These are phyloP conservation scores for Solanum lycopersicoides DNA, from an alignment of 257 asterid species.

Conservation along the genomic window DNA sequence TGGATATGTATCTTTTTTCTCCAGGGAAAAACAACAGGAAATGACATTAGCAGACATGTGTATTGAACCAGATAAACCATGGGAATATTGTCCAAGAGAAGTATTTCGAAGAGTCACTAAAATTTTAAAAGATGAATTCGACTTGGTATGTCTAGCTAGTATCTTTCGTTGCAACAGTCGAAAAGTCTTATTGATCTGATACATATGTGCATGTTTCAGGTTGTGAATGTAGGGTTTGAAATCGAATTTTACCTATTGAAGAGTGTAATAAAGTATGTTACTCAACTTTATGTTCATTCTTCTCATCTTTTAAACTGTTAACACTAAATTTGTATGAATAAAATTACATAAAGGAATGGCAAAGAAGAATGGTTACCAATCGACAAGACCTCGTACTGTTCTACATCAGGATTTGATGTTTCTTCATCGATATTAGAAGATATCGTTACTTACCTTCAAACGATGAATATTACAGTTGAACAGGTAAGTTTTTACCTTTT, in stretches of 20 bases:
- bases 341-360: slow-evolving; percentile 46
- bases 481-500: slow-evolving; percentile 35
- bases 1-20: slow-evolving; percentile 1
- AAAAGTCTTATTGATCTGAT: neutral
- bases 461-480: slow-evolving; percentile 71
- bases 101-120: slow-evolving; percentile 57
- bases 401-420: slow-evolving; percentile 60
- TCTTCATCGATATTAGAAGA: slow-evolving; percentile 70
- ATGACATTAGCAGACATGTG: slow-evolving; percentile 87
- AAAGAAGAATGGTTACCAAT: slow-evolving; percentile 83
- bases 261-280: slow-evolving; percentile 42
- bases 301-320: slow-evolving; percentile 20
- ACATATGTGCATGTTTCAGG: slow-evolving; percentile 47
- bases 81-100: slow-evolving; percentile 96
- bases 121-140: slow-evolving; percentile 67
- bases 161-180: neutral
- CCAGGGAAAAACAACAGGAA: slow-evolving; percentile 83
- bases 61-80: slow-evolving; percentile 66
- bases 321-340: slow-evolving; percentile 32
- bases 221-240: slow-evolving; percentile 85
- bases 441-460: slow-evolving; percentile 46
- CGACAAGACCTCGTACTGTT: slow-evolving; percentile 67
- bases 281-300: neutral
- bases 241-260: slow-evolving; percentile 67
- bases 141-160: slow-evolving; percentile 46